Base-by-base conservation (phyloP, 345 rosid genomes). In the Hibiscus trionum region DNA sequence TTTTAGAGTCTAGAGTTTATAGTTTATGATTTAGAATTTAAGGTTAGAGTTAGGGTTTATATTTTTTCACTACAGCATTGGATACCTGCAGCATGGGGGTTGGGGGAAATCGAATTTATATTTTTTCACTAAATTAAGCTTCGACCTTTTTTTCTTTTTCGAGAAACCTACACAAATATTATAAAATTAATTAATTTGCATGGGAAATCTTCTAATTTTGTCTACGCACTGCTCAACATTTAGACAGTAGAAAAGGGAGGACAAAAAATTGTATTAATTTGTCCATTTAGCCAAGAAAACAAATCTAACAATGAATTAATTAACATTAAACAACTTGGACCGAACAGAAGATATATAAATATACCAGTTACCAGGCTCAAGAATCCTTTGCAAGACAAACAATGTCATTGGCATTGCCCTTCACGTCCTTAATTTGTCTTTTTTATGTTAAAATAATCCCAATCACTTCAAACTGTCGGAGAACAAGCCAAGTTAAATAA, bases 401-500 rank as follows among this genome's bases (percentile, higher is more conserved):
- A 15, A 71, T n/a, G n/a, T 2, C 14, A 27, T 49, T n/a, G n/a
- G 1, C 14, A 27, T 49, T 66, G 62, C 50, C 21, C 26, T 69
- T 21, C n/a, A 17, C 2, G 21, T 39, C 66, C 37, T 71, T 37
- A 37, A 37, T 37, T 59, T 71, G 66, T 71, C 39, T 49, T 15
- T 37, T 42, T 19, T 59, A 42, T 60, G 46, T 62, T 55, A 55
- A n/a, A 5, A 60, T 72, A 72, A 44, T 61, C 17, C 1, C 14
- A 33, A 46, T 61, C 67, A 72, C 74, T 44, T 44, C 44, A 0
- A 24, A 15, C 61, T 72, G 75, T 72, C 29, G 75, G 59, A 55
- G 67, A 60, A 61, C 46, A 46, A 60, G 57, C 46, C 75, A 47
- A 72, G 11, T 72, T 60, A 59, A 72, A 72, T 60, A 72, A 72